Base-by-base conservation (phyloP, 2,329 filamentous ascomycete genomes). In the Ophiostoma ips region DNA sequence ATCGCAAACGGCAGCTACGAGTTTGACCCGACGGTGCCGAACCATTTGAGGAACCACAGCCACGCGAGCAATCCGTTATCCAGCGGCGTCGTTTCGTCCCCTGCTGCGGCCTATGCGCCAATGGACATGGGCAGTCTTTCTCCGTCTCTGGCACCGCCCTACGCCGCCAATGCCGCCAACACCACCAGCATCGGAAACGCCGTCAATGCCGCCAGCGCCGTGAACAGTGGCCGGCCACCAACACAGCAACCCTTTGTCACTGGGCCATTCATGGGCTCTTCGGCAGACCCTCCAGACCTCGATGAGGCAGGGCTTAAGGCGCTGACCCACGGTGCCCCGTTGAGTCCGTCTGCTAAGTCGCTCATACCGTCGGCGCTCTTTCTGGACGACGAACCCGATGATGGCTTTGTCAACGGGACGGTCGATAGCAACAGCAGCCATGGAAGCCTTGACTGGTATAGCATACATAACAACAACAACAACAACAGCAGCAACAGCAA, bases 311-410 rank as follows among this genome's bases (percentile, higher is more conserved):
- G 83, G 16, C 66, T 82, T 5, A 76, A 77, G 52, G 71, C 71
- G 16, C 62, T 83, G 34, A 79, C 73, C 3, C 75, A 72, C 16
- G 79, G 77, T 28, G 84, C 83, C 2, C 83, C 83, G 1, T 76
- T 90, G 62, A 89, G 84, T 58, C 86, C 86, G 2, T 84, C 83
- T 4, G 86, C 85, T 2, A 80, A 83, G 28, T 75, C 81, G 15
- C 69, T 90, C 3, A 67, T 94, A 15, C 86, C 86, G 0, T 84
- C 84, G 1, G 78, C 76, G 52, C 67, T 83, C 4, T 58, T 59
- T 40, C 68, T 81, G 41, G 80, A 82, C 45, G 72, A 81, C 36
- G 79, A 52, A 51, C 51, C 54, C 50, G 61, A 59, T 36, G 64
- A 59, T 55, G n/a, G n/a, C n/a, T 40, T 33, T 33, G 24, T n/a